phyloP scores from a whole-genome alignment of 441 rosid genomes.

The Biscutella auriculata region DNA sequence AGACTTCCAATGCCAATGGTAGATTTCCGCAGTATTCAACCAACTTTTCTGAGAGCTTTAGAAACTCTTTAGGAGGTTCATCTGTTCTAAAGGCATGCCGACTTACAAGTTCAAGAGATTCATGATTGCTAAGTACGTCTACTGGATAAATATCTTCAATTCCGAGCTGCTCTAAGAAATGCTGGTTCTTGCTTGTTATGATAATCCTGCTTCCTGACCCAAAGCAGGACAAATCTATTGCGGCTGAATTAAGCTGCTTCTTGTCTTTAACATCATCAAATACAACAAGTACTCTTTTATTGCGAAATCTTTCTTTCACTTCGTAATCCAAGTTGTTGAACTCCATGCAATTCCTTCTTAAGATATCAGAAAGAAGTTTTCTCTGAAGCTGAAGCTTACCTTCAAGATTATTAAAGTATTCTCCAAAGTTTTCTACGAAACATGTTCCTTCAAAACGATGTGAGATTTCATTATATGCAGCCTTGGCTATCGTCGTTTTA shows the following conservation, averaged over 20 bases:
- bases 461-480: background rate
- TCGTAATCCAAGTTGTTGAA: background rate
- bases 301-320: background rate
- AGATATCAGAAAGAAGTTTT: conserved; percentile 13
- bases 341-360: background rate
- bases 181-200: conserved; percentile 16
- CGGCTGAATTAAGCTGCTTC: background rate
- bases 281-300: conserved; percentile 5
- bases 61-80: background rate
- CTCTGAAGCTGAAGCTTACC: background rate
- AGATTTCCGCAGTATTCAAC: conserved; percentile 1
- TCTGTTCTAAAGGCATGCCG: conserved; percentile 10
- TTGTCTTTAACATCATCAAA: conserved; percentile 19
- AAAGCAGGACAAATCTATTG: conserved; percentile 3
- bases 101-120: conserved; percentile 16
- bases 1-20: conserved; percentile 24
- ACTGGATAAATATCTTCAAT: background rate
- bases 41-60: background rate
- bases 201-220: conserved; percentile 27
- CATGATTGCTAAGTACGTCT: background rate
- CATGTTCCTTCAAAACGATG: conserved; percentile 8
- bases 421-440: conserved; percentile 21
- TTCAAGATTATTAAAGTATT: background rate
- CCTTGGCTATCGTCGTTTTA: conserved; percentile 11
- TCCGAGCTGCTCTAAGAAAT: background rate